Conservation (phyloP, 148 eudicot species). For the Cornus florida region DNA sequence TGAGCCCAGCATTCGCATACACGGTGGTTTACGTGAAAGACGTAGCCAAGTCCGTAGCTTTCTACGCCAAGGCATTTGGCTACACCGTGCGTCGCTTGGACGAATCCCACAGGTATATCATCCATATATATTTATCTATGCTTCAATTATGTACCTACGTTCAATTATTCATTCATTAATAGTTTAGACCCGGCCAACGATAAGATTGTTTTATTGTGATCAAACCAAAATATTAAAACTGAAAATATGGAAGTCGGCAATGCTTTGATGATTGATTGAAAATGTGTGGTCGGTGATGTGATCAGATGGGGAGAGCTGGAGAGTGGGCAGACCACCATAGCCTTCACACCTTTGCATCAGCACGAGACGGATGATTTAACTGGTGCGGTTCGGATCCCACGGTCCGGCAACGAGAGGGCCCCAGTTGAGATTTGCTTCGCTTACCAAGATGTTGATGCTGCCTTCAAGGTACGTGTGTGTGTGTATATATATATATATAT, state of each 20-base stretch:
- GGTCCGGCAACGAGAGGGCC: conserved; percentile 41
- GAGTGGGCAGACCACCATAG: conserved; percentile 84
- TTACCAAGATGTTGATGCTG: conserved; percentile 77
- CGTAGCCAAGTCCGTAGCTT: conserved; percentile 72
- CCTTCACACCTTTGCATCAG: conserved; percentile 83
- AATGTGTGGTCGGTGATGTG: not conserved
- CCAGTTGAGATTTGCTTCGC: conserved; percentile 79
- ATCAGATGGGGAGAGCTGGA: conserved; percentile 90
- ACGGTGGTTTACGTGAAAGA: conserved; percentile 82
- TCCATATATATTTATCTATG: not conserved
- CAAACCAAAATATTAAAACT: no score
- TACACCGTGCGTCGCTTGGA: conserved; percentile 71
- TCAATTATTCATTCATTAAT: no score
- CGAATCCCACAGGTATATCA: conserved; percentile 49
- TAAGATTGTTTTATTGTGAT: no score
- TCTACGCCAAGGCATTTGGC: conserved; percentile 86
- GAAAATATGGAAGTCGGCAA: no score
- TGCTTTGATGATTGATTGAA: not conserved
- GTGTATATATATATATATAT: no score
- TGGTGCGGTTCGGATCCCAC: conserved; percentile 46
- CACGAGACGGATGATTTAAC: conserved; percentile 91
- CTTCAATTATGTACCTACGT: no score
- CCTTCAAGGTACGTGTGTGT: conserved; percentile 55
- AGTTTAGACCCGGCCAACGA: no score
- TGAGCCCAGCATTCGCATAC: conserved; percentile 71